phyloP scores from a whole-genome alignment of 2,329 filamentous ascomycete species.

The Aspergillus hortae region DNA sequence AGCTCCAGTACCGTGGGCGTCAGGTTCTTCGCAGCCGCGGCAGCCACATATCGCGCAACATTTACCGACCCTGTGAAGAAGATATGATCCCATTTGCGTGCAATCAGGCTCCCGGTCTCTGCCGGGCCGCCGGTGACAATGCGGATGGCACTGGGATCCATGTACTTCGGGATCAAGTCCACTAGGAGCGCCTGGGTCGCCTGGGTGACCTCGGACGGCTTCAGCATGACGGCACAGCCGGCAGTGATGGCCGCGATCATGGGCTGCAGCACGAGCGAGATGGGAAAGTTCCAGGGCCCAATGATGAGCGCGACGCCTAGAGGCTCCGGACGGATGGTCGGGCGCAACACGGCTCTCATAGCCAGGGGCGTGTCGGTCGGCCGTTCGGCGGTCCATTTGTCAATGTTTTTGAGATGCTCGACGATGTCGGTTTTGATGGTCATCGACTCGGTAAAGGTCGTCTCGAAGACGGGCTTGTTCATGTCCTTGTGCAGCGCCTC shows the following conservation, averaged over 20 bases:
- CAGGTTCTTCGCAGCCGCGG: conserved; percentile 45
- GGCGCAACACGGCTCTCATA: conserved; percentile 27
- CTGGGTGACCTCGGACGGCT: conserved; percentile 43
- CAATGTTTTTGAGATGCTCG: conserved; percentile 36
- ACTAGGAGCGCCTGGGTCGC: conserved; percentile 36
- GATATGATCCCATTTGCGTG: conserved; percentile 42
- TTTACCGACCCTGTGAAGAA: conserved; percentile 45
- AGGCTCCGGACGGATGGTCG: conserved; percentile 42
- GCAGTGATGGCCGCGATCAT: conserved; percentile 44
- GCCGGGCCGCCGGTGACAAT: conserved; percentile 35
- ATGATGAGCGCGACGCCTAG: conserved; percentile 45
- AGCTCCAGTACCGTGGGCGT: conserved; percentile 46
- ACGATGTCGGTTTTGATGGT: conserved; percentile 35
- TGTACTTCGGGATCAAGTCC: conserved; percentile 40
- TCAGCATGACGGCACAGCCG: conserved; percentile 41
- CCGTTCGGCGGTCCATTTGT: conserved; percentile 40
- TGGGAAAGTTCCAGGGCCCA: conserved; percentile 47
- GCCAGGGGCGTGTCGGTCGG: conserved; percentile 19
- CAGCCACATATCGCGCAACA: conserved; percentile 37
- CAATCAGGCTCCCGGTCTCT: conserved; percentile 37
- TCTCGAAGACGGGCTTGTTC: conserved; percentile 33
- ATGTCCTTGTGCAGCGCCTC: conserved; percentile 36
- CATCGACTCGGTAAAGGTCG: conserved; percentile 27
- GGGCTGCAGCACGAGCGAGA: conserved; percentile 38
- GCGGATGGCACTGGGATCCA: conserved; percentile 39